Evolutionary conservation across 1,284 basidiomycete genomes (phyloP), one percentile per base, ranked within the genome.

Genomic region (Hypsizygus ulmarius): DNA sequence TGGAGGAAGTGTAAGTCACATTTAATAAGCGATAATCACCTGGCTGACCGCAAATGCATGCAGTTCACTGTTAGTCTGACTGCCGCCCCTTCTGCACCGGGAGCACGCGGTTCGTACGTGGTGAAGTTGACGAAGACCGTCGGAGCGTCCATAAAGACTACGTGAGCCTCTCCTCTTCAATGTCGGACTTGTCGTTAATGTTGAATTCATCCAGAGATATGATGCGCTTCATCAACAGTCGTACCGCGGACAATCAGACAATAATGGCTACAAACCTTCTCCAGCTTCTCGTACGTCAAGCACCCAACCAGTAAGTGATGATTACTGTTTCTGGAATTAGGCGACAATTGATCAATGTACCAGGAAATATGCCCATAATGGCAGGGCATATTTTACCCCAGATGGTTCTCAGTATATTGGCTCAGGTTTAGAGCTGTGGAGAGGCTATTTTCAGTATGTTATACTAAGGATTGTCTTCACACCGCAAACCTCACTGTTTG

Each of bases 281-380:
- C 1, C 50, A 54, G 28, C 37, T 54, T 5, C 50, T 54, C 8
- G 44, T 54, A 25, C 46, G 50, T 27, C 52, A 54, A 35, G 46
- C 43, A 3, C 34, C 50, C 2, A 54, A 52, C 11, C 41, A 43
- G 52, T 54, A 18, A 28, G 38, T 40, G 2, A 3, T 39, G n/a
- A 7, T 15, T 37, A 5, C 7, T 16, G 3, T 25, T 3, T 10
- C 1, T 15, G 5, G 19, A 18, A 27, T 28, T 16, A 7, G 3
- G 21, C 21, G 4, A 7, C 3, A 16, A 39, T 36, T 19, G 11
- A 27, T 15, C 14, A 8, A 43, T 10, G 25, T 25, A 10, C 12
- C 19, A 44, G 52, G 19, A 53, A 47, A 34, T 51, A 47, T 38
- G 28, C 32, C 34, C 45, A 49, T 34, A 51, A 51, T 16, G 46